phyloP scores from a whole-genome alignment of 352 stramenopile species.

The Phytophthora ohioensis region DNA sequence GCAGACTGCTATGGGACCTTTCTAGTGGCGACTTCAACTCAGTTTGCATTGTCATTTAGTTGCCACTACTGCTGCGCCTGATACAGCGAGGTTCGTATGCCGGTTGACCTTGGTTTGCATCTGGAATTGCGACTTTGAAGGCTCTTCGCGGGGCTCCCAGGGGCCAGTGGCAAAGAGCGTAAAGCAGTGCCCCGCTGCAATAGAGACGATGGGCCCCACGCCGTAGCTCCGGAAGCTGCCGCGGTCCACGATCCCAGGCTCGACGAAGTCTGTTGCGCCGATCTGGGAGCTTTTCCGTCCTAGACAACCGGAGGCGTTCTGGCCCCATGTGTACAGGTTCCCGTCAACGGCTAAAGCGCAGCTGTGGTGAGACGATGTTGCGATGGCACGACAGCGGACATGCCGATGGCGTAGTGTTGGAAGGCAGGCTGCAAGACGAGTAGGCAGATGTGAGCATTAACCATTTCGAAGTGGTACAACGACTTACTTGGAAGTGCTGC shows the following conservation, averaged over 20 bases:
- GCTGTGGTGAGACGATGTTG: constrained; percentile 66
- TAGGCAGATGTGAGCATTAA: not conserved
- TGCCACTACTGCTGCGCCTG: not conserved
- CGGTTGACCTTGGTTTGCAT: constrained; percentile 62
- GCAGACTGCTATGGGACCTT: constrained; percentile 1
- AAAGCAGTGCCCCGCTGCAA: constrained; percentile 65
- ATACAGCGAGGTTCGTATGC: constrained; percentile 13
- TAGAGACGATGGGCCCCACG: constrained; percentile 58
- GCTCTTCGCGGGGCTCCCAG: constrained; percentile 52
- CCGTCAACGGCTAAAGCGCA: constrained; percentile 63
- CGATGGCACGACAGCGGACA: constrained; percentile 57
- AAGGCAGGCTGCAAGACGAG: constrained; percentile 52
- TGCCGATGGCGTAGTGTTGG: constrained; percentile 60
- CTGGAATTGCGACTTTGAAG: constrained; percentile 42
- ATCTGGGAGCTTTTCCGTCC: constrained; percentile 45
- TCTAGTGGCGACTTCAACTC: constrained; percentile 17
- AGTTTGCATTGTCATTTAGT: constrained; percentile 9
- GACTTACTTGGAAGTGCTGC: constrained; percentile 67
- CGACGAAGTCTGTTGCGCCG: constrained; percentile 38
- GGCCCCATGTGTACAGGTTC: constrained; percentile 78
- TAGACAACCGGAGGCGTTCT: constrained; percentile 65
- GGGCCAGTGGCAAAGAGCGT: constrained; percentile 65
- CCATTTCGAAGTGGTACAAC: not conserved
- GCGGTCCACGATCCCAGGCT: constrained; percentile 61
- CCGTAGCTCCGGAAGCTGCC: constrained; percentile 45